Conservation (phyloP, 2,329 filamentous ascomycete genomes). For the Scleromitrula shiraiana region DNA sequence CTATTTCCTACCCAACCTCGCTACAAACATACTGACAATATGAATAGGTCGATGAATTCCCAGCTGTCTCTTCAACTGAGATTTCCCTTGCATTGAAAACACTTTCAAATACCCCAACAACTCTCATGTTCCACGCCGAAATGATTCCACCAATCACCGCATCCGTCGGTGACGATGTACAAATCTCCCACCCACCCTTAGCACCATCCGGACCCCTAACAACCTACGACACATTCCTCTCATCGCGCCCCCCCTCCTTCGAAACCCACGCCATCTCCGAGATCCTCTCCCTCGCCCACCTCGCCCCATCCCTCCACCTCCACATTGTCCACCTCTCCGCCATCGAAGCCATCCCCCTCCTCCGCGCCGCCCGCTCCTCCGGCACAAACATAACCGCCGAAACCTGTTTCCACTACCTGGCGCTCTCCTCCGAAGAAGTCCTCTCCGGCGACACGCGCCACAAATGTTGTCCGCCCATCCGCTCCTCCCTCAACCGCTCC, state of each 20-base stretch:
- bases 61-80: constrained; percentile 74
- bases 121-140: constrained; percentile 98
- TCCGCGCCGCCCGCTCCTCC: constrained; percentile 51
- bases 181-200: constrained; percentile 59
- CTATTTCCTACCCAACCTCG: constrained; percentile 16
- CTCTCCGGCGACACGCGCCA: constrained; percentile 61
- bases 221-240: constrained; percentile 82
- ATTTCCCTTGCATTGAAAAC: constrained; percentile 73
- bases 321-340: constrained; percentile 77
- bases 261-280: constrained; percentile 87
- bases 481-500: constrained; percentile 51
- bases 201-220: constrained; percentile 64
- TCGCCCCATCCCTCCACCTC: constrained; percentile 74
- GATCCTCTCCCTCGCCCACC: constrained; percentile 71
- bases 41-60: constrained; percentile 82
- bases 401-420: constrained; percentile 69
- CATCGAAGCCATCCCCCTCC: constrained; percentile 58
- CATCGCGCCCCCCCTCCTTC: constrained; percentile 80
- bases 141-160: constrained; percentile 86
- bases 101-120: constrained; percentile 74
- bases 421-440: constrained; percentile 58
- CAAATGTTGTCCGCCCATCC: constrained; percentile 69
- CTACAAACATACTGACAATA: constrained; percentile 13
- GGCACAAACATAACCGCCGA: constrained; percentile 68
- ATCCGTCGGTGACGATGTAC: constrained; percentile 71